Conservation (phyloP, 164 flowering plant species). For the Vitis riparia region DNA sequence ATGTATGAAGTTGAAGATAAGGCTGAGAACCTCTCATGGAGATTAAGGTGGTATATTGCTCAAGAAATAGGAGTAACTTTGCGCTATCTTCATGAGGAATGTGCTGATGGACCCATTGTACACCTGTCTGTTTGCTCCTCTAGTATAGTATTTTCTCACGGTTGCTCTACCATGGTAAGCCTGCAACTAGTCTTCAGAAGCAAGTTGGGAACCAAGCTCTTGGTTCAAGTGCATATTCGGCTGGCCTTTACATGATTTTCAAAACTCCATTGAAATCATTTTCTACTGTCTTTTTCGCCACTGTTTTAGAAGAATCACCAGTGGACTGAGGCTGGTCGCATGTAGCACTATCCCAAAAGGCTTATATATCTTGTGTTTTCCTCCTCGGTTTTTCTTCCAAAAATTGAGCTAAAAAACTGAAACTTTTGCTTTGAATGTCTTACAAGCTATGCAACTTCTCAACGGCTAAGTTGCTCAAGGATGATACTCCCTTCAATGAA, state of each 20-base stretch:
- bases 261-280: too few relatives aligned
- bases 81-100: constrained; percentile 55
- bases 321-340: too few relatives aligned
- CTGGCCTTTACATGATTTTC: not conserved
- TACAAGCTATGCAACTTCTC: constrained; percentile 33
- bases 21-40: constrained; percentile 42
- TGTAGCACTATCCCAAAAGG: too few relatives aligned
- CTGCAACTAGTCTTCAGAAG: too few relatives aligned
- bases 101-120: constrained; percentile 39
- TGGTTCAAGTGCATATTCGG: too few relatives aligned
- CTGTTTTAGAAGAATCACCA: too few relatives aligned
- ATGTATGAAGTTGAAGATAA: constrained; percentile 27
- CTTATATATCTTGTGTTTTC: too few relatives aligned
- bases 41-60: constrained; percentile 38
- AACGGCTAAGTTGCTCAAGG: constrained; percentile 32
- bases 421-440: not conserved
- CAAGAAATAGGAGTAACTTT: constrained; percentile 38
- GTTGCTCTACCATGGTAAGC: constrained; percentile 31
- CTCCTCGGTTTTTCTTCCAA: not conserved
- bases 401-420: constrained; percentile 3
- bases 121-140: constrained; percentile 35
- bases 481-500: constrained; percentile 5
- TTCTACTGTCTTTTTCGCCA: too few relatives aligned
- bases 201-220: too few relatives aligned
- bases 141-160: constrained; percentile 21